Percentiles rank a stretch among this genome's conserved stretches.
phyloP scores from a whole-genome alignment of 805 yeast species.

The Ogataea corticis region DNA sequence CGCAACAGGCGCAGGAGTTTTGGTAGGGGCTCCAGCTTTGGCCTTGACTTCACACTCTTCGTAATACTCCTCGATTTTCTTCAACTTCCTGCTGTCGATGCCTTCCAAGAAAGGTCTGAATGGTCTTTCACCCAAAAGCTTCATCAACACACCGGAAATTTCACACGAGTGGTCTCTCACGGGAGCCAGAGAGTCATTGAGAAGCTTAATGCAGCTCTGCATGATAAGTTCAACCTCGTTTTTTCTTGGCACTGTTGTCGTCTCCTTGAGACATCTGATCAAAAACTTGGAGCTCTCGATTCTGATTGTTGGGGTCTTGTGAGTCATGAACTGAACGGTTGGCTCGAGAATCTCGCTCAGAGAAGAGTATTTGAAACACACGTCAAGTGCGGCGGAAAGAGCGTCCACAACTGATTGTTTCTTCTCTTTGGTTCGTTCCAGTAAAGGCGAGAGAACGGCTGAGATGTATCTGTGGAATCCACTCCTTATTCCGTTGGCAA shows the following conservation, averaged over 20 bases:
- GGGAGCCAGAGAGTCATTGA: slow-evolving; percentile 81
- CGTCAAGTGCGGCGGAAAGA: slow-evolving; percentile 63
- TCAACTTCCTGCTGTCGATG: slow-evolving; percentile 68
- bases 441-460: slow-evolving; percentile 55
- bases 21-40: slow-evolving; percentile 21
- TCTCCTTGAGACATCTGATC: slow-evolving; percentile 57
- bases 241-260: slow-evolving; percentile 48
- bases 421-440: slow-evolving; percentile 88
- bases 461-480: slow-evolving; percentile 56
- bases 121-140: slow-evolving; percentile 74
- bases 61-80: slow-evolving; percentile 62
- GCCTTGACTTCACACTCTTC: slow-evolving; percentile 58
- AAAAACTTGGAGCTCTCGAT: slow-evolving; percentile 68
- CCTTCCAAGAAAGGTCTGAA: slow-evolving; percentile 59
- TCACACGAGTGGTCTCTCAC: slow-evolving; percentile 78
- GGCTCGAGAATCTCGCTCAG: slow-evolving; percentile 60
- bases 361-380: slow-evolving; percentile 54
- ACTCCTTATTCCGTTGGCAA: slow-evolving; percentile 66
- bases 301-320: slow-evolving; percentile 82
- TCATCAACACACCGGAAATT: slow-evolving; percentile 78
- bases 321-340: slow-evolving; percentile 57
- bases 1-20: slow-evolving; percentile 1
- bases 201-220: slow-evolving; percentile 57
- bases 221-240: slow-evolving; percentile 59
- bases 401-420: slow-evolving; percentile 77